phyloP scores from a whole-genome alignment of 164 flowering plant species.

The Magnolia sinica region DNA sequence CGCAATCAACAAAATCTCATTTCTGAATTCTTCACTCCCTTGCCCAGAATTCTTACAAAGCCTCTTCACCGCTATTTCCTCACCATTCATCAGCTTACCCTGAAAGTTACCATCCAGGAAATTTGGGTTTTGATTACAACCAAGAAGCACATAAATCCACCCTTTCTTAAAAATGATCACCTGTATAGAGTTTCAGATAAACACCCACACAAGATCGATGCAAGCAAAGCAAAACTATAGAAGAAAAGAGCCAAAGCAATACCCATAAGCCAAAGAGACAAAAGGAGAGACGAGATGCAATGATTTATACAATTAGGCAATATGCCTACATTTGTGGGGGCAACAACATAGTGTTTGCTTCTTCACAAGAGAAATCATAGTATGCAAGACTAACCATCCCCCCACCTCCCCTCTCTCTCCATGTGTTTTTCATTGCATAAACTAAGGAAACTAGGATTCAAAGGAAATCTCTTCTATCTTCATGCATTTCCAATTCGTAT shows the following conservation, averaged over 20 bases:
- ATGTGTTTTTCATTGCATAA: no score
- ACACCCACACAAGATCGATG: neutral
- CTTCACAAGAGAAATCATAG: no score
- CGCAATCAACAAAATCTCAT: slow-evolving; percentile 29
- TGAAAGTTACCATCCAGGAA: slow-evolving; percentile 4
- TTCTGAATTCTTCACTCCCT: slow-evolving; percentile 37
- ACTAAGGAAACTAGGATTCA: no score
- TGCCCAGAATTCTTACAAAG: slow-evolving; percentile 32
- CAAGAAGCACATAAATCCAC: neutral
- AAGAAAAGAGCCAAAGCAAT: neutral
- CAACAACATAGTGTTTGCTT: no score
- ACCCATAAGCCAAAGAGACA: no score
- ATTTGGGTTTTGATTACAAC: neutral
- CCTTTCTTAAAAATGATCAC: neutral
- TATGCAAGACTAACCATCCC: no score
- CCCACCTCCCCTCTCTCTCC: no score
- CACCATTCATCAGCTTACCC: slow-evolving; percentile 31
- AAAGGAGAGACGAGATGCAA: no score
- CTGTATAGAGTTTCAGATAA: neutral
- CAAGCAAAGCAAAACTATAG: neutral
- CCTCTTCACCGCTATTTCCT: slow-evolving; percentile 43
- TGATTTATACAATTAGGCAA: no score
- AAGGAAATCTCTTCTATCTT: no score
- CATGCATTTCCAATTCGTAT: no score
- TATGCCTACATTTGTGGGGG: no score